phyloP scores from a whole-genome alignment of 495 filamentous ascomycete species.

The Cenococcum geophilum region DNA sequence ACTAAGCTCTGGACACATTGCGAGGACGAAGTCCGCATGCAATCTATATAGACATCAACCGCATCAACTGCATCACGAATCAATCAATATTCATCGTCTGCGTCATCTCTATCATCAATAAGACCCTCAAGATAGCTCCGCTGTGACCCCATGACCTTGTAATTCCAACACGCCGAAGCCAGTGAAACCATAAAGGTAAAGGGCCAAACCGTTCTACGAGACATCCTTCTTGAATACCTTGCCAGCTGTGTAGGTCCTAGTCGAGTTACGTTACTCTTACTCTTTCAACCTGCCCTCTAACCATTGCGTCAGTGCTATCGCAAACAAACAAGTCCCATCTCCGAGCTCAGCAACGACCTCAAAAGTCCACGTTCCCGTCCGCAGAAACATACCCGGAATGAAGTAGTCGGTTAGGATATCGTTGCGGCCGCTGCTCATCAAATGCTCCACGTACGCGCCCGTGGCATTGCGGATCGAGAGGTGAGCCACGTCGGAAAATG shows the following conservation, averaged over 20 bases:
- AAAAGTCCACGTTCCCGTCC: slow-evolving; percentile 6
- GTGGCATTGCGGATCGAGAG: slow-evolving; percentile 8
- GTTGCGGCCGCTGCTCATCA: slow-evolving; percentile 5
- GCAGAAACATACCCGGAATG: not conserved
- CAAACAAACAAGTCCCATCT: slow-evolving; percentile 10
- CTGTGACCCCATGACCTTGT: too few species aligned
- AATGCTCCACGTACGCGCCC: slow-evolving; percentile 2
- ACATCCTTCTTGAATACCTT: slow-evolving; percentile 6
- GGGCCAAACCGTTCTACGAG: slow-evolving; percentile 3
- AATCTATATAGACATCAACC: too few species aligned
- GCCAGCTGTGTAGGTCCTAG: slow-evolving; percentile 5
- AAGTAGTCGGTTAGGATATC: slow-evolving; percentile 4
- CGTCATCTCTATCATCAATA: too few species aligned
- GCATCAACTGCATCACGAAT: too few species aligned
- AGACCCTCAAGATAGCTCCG: too few species aligned
- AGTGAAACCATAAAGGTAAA: not conserved
- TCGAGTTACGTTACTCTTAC: slow-evolving; percentile 6
- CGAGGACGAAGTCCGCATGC: too few species aligned
- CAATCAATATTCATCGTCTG: too few species aligned
- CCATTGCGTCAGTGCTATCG: slow-evolving; percentile 3
- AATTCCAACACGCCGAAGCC: not conserved
- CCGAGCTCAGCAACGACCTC: slow-evolving; percentile 8
- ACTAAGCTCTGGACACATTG: too few species aligned
- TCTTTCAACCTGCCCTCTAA: slow-evolving; percentile 1
- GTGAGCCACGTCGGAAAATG: slow-evolving; percentile 2